phyloP scores from a whole-genome alignment of 2,329 filamentous ascomycete genomes.

The Nothophoma quercina region DNA sequence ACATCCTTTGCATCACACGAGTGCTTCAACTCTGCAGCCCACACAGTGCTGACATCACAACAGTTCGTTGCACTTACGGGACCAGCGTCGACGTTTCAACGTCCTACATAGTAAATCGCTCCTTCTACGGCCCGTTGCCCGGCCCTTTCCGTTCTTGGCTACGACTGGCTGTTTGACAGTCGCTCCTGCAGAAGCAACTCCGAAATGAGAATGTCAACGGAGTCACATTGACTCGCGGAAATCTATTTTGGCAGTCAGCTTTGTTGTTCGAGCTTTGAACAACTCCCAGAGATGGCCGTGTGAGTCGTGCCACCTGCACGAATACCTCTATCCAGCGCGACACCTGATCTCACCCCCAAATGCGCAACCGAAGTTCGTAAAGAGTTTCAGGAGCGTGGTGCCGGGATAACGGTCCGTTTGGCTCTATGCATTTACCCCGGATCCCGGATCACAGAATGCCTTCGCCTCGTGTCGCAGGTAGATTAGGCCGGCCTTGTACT shows the following conservation, averaged over 20 bases:
- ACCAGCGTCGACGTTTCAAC: too few species aligned
- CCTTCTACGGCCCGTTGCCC: conserved; percentile 12
- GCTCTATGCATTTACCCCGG: conserved; percentile 8
- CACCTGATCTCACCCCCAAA: too few species aligned
- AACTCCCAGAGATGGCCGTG: too few species aligned
- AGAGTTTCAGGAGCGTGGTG: not conserved
- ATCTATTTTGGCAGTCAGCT: not conserved
- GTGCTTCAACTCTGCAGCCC: too few species aligned
- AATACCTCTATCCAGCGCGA: too few species aligned
- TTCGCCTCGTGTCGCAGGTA: conserved; percentile 12
- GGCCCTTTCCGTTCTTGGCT: conserved; percentile 12
- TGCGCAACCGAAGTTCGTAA: too few species aligned
- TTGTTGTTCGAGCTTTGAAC: not conserved
- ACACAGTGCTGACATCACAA: too few species aligned
- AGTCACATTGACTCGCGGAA: not conserved
- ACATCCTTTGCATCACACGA: conserved; percentile 1
- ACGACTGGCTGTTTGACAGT: conserved; percentile 8
- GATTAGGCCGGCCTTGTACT: conserved; percentile 7
- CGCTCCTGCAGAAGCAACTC: conserved; percentile 1
- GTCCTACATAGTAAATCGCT: conserved; percentile 1
- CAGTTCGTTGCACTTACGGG: too few species aligned
- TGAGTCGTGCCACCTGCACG: too few species aligned
- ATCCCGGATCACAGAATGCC: conserved; percentile 3
- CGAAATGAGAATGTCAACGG: conserved; percentile 6
- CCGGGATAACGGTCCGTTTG: conserved; percentile 13